Conservation (phyloP, 2,329 filamentous ascomycete species). For the Aspergillus costaricaensis region DNA sequence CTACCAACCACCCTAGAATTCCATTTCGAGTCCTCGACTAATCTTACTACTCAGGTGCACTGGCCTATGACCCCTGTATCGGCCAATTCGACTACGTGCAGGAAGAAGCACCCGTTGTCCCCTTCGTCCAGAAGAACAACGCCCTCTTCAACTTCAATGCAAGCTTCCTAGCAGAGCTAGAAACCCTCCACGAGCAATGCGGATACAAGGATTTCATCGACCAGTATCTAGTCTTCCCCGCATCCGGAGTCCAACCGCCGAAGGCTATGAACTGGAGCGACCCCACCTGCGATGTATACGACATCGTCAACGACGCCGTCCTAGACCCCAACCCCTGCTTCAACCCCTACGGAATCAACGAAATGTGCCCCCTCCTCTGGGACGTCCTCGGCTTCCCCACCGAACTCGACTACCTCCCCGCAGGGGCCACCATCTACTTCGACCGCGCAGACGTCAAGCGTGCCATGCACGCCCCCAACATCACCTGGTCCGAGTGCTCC, state of each 20-base stretch:
- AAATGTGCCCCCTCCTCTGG: constrained; percentile 70
- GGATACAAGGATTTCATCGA: constrained; percentile 50
- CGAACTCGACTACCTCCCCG: constrained; percentile 58
- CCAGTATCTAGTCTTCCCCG: constrained; percentile 58
- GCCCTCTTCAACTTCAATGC: constrained; percentile 50
- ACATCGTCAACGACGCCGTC: constrained; percentile 58
- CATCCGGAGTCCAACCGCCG: constrained; percentile 57
- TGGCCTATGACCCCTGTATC: constrained; percentile 73
- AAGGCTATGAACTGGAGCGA: constrained; percentile 50
- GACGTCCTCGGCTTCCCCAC: constrained; percentile 68
- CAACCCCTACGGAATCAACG: constrained; percentile 72
- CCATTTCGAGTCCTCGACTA: background rate
- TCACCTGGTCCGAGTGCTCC: constrained; percentile 40
- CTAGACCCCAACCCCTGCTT: constrained; percentile 72
- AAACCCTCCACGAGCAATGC: constrained; percentile 46
- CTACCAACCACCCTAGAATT: background rate
- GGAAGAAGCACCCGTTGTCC: constrained; percentile 40
- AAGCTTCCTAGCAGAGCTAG: constrained; percentile 44
- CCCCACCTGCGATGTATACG: constrained; percentile 59
- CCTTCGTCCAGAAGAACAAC: constrained; percentile 46
- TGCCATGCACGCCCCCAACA: constrained; percentile 63
- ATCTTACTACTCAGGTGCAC: constrained; percentile 40
- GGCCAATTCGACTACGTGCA: constrained; percentile 38
- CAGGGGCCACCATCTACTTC: constrained; percentile 67
- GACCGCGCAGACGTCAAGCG: constrained; percentile 69